Evolutionary conservation across 768 basidiomycete genomes (phyloP), one percentile per base, ranked within the genome.

Genomic region (Tremella yokohamensis): DNA sequence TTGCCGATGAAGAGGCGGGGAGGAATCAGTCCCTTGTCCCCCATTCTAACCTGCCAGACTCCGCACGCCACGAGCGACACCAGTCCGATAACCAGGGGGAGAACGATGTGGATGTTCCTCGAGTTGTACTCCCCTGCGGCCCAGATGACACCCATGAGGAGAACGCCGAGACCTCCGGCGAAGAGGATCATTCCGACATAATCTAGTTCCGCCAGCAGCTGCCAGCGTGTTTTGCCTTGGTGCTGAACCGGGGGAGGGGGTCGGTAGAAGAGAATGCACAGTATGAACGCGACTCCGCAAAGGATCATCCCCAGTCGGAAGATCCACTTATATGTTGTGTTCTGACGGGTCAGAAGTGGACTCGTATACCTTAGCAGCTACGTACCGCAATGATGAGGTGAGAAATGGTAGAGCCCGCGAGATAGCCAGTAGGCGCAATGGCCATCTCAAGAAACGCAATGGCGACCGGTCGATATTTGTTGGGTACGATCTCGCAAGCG

Each of bases 81-180:
- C 1, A 45, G 9, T 8, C 44, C 44, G 3, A 45, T 9, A 9
- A 45, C 3, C 1, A 45, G 9, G 6, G 44, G 44, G 9, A n/a
- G 12, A 13, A 45, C 22, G 44, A 45, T 16, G 3, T 45, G 44
- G 1, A 45, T 9, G 3, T 45, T 16, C 3, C n/a, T 45, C 18
- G 18, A 19, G 8, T 18, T 19, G 44, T 45, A 45, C n/a, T 45
- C 44, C 9, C 44, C 44, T 45, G 11, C 44, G 18, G 44, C 44
- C 44, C 44, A 45, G 44, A 45, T 45, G 18, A 45, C 44, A 16
- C 44, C 44, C 44, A 45, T 45, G 44, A 45, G 44, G 12, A 45
- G 22, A 18, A 45, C 44, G 18, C 44, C 44, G 1, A 45, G 44
- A 18, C 44, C 44, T 8, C 18, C 44, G 18, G 44, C 18, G 44